phyloP scores from a whole-genome alignment of 2,329 filamentous ascomycete species.

The Penicillium sp. region DNA sequence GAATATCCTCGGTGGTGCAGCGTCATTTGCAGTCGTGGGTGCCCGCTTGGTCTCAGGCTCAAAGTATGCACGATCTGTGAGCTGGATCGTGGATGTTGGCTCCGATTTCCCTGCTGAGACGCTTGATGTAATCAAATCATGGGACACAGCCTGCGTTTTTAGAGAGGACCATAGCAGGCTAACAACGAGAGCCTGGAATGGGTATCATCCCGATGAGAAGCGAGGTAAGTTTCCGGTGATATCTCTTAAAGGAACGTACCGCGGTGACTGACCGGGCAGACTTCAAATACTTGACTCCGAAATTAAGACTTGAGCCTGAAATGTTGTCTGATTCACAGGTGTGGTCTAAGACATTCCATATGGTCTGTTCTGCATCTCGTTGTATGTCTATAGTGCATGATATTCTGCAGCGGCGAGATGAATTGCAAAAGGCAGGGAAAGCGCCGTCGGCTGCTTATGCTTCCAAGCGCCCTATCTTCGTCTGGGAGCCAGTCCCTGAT shows the following conservation, averaged over 20 bases:
- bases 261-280: conserved; percentile 46
- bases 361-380: conserved; percentile 77
- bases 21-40: conserved; percentile 81
- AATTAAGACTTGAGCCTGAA: conserved; percentile 72
- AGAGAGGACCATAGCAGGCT: conserved; percentile 65
- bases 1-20: conserved; percentile 84
- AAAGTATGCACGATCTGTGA: conserved; percentile 65
- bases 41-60: conserved; percentile 81
- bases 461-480: conserved; percentile 66
- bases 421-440: conserved; percentile 30
- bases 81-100: conserved; percentile 89
- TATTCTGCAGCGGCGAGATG: conserved; percentile 59
- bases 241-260: neutral
- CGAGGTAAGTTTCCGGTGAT: conserved; percentile 45
- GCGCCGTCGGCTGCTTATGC: conserved; percentile 30
- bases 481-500: conserved; percentile 96
- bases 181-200: conserved; percentile 92
- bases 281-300: conserved; percentile 86
- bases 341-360: conserved; percentile 74
- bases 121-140: conserved; percentile 63
- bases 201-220: conserved; percentile 71
- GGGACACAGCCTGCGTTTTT: conserved; percentile 73
- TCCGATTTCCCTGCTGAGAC: conserved; percentile 77
- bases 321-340: conserved; percentile 69
- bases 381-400: conserved; percentile 73